These are phyloP conservation scores for Neurospora terricola DNA, from an alignment of 495 filamentous ascomycete genomes.

Conservation along the genomic window DNA sequence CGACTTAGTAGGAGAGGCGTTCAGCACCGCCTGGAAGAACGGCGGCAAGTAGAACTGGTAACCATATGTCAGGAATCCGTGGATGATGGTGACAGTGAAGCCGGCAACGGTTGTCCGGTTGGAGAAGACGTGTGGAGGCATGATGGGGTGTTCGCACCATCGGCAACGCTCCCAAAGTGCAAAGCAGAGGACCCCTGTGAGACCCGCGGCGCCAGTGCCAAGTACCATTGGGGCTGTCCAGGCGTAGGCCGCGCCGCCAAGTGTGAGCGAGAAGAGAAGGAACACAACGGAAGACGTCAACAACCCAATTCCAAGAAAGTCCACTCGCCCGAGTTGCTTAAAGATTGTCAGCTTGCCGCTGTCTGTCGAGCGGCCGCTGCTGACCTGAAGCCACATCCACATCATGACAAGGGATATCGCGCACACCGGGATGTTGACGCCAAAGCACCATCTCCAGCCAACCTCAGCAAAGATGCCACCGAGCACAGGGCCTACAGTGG, in stretches of 20 bases:
- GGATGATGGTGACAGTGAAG: constrained; percentile 16
- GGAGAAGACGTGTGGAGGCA: constrained; percentile 24
- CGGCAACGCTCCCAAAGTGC: constrained; percentile 17
- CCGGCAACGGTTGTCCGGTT: constrained; percentile 25
- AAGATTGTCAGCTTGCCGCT: not conserved
- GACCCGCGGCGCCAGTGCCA: constrained; percentile 9
- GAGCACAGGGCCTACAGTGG: constrained; percentile 61
- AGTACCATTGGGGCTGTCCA: constrained; percentile 19
- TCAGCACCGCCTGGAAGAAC: constrained; percentile 38
- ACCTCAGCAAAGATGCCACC: constrained; percentile 61
- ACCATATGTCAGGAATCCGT: constrained; percentile 26
- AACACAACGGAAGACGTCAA: constrained; percentile 21
- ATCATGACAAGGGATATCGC: constrained; percentile 14
- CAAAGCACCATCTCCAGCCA: constrained; percentile 21
- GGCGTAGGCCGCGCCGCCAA: constrained; percentile 15
- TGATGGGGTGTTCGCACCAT: constrained; percentile 21
- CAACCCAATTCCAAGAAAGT: constrained; percentile 21
- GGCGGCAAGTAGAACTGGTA: constrained; percentile 38
- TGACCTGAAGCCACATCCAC: constrained; percentile 21
- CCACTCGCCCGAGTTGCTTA: constrained; percentile 14
- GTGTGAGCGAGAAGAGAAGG: constrained; percentile 24
- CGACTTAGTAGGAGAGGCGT: constrained; percentile 22
- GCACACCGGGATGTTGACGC: constrained; percentile 21
- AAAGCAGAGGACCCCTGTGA: constrained; percentile 16
- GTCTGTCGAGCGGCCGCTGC: constrained; percentile 5